A percentile compares a stretch with the other conserved stretches of the same genome.
phyloP scores from a whole-genome alignment of 108 stramenopile genomes.

The Nitzschia inconspicua region DNA sequence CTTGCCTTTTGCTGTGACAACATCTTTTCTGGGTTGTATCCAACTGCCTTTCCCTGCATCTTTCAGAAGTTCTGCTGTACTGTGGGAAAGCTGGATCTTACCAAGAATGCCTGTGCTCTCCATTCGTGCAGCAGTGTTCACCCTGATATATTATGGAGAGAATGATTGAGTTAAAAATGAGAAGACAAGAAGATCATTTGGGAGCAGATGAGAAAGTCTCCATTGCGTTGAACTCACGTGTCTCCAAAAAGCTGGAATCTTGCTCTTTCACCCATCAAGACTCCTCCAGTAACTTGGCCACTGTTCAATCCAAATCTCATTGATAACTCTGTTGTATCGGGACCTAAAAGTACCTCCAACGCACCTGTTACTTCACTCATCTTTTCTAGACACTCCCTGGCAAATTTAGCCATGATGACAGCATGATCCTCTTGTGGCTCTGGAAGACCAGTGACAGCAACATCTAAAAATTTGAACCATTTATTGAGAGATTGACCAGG shows the following conservation, averaged over 20 bases:
- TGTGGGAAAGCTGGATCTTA: slow-evolving; percentile 17
- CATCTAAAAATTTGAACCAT: too few species aligned
- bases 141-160: too few species aligned
- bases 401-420: slow-evolving; percentile 16
- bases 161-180: too few species aligned
- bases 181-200: too few species aligned
- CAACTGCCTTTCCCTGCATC: slow-evolving; percentile 21
- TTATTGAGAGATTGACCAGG: too few species aligned
- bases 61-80: slow-evolving; percentile 13
- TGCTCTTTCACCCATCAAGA: slow-evolving; percentile 10
- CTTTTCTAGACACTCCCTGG: slow-evolving; percentile 5
- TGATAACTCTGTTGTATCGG: background rate
- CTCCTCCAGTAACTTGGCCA: slow-evolving; percentile 6
- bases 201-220: too few species aligned
- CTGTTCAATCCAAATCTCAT: background rate
- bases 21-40: slow-evolving; percentile 19
- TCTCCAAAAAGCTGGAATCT: slow-evolving; percentile 20
- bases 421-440: slow-evolving; percentile 7
- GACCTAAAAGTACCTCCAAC: background rate
- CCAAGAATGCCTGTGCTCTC: slow-evolving; percentile 17
- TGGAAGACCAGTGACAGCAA: too few species aligned
- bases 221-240: too few species aligned
- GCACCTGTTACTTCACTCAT: background rate
- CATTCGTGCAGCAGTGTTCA: slow-evolving; percentile 37
- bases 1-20: slow-evolving; percentile 56